These are phyloP conservation scores for Licmophora abbreviata DNA, from an alignment of 108 stramenopile genomes.

Conservation along the genomic window DNA sequence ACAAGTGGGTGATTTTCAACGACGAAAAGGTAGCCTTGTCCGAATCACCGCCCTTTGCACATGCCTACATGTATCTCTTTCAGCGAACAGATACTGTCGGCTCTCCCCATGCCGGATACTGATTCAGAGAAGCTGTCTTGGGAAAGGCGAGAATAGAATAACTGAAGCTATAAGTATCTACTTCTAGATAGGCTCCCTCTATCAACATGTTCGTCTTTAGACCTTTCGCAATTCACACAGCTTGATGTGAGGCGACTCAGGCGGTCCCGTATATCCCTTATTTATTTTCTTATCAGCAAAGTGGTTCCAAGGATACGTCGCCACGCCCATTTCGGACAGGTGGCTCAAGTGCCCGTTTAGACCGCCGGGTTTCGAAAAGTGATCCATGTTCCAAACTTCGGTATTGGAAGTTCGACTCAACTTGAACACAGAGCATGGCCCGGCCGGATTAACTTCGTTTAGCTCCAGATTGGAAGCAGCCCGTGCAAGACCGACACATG, in stretches of 20 bases:
- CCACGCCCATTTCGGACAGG: slow-evolving; percentile 31
- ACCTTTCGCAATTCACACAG: too few relatives aligned
- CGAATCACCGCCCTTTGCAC: slow-evolving; percentile 72
- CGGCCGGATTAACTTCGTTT: slow-evolving; percentile 42
- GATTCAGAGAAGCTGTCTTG: too few relatives aligned
- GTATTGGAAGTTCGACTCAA: slow-evolving; percentile 23
- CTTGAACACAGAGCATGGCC: slow-evolving; percentile 38
- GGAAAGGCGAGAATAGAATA: too few relatives aligned
- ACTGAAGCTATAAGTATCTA: too few relatives aligned
- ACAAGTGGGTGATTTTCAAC: slow-evolving; percentile 96
- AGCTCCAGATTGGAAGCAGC: slow-evolving; percentile 18
- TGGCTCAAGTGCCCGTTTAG: slow-evolving; percentile 47
- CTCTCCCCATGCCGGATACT: slow-evolving; percentile 26
- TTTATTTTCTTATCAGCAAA: slow-evolving; percentile 31
- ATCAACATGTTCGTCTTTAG: too few relatives aligned
- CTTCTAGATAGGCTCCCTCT: too few relatives aligned
- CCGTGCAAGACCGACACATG: slow-evolving; percentile 32
- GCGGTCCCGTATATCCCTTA: slow-evolving; percentile 50
- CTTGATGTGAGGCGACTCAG: too few relatives aligned
- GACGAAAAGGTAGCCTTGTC: slow-evolving; percentile 95
- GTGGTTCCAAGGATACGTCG: slow-evolving; percentile 48
- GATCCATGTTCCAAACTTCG: slow-evolving; percentile 32
- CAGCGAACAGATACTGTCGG: slow-evolving; percentile 51
- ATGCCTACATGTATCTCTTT: slow-evolving; percentile 91
- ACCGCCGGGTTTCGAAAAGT: slow-evolving; percentile 21